Conservation (phyloP, 768 basidiomycete species). For the Sutorius australiensis region DNA sequence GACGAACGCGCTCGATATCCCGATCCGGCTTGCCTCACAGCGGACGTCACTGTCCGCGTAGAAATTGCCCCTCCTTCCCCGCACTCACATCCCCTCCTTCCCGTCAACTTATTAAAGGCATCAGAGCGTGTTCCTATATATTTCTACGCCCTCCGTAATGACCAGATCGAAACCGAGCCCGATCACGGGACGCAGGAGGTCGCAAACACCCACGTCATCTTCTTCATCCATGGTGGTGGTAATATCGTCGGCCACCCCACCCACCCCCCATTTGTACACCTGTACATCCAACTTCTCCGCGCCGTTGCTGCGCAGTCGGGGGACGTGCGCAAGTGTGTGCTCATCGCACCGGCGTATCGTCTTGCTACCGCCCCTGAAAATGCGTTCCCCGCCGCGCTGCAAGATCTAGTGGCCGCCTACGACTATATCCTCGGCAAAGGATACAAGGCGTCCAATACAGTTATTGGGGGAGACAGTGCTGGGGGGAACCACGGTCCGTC, state of each 20-base stretch:
- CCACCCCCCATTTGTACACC: background rate
- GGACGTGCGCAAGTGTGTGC: conserved; percentile 1
- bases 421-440: conserved; percentile 25
- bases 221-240: conserved; percentile 26
- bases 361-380: conserved; percentile 24
- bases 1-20: conserved; percentile 13
- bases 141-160: conserved; percentile 11
- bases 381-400: conserved; percentile 19
- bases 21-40: background rate
- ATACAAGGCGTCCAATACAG: conserved; percentile 18
- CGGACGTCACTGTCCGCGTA: conserved; percentile 8
- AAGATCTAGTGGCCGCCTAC: conserved; percentile 25
- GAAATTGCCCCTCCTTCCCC: conserved; percentile 19
- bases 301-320: background rate
- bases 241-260: conserved; percentile 19
- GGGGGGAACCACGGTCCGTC: conserved; percentile 25
- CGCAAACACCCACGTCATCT: conserved; percentile 13
- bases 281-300: conserved; percentile 12
- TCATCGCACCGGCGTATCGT: conserved; percentile 24
- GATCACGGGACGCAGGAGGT: background rate
- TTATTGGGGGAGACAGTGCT: conserved; percentile 24
- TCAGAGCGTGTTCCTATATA: conserved; percentile 22
- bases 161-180: background rate
- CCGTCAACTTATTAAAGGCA: background rate
- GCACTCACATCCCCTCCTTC: background rate